Evolutionary conservation across 495 filamentous ascomycete species (phyloP).

Genomic region (Lophiotrema nucula): DNA sequence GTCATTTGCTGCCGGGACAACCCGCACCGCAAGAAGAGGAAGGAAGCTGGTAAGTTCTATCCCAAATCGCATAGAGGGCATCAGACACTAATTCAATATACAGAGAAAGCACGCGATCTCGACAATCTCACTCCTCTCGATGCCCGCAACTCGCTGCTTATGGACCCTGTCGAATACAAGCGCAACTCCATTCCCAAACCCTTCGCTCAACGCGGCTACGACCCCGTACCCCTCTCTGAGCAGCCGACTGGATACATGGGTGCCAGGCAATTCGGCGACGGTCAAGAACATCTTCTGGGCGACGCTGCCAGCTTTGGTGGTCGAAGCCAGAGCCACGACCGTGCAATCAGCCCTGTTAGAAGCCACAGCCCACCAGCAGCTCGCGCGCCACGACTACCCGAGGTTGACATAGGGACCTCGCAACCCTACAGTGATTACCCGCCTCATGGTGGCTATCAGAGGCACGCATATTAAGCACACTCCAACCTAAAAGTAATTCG

Average conservation of each 20-base stretch:
- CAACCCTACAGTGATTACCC: constrained; percentile 5
- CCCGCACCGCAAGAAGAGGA: constrained; percentile 79
- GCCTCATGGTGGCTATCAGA: not conserved
- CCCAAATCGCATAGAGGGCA: not conserved
- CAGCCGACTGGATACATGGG: constrained; percentile 11
- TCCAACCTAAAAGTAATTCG: constrained; percentile 24
- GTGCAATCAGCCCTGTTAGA: constrained; percentile 6
- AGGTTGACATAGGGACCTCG: constrained; percentile 27
- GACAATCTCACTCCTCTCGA: constrained; percentile 88
- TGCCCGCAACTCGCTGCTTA: constrained; percentile 85
- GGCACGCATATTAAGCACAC: constrained; percentile 6
- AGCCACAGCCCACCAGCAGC: constrained; percentile 12
- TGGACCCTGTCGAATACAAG: constrained; percentile 47
- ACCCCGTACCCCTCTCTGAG: constrained; percentile 37
- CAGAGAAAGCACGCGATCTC: constrained; percentile 80
- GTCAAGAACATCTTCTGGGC: constrained; percentile 24
- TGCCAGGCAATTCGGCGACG: constrained; percentile 8
- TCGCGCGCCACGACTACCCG: constrained; percentile 29
- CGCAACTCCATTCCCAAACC: constrained; percentile 27
- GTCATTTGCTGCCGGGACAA: constrained; percentile 80
- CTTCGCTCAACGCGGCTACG: constrained; percentile 34
- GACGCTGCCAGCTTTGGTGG: constrained; percentile 31
- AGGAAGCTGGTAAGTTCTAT: constrained; percentile 71
- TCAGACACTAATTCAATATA: not conserved
- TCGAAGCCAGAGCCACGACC: constrained; percentile 6